Evolutionary conservation across 371 early-diverging fungal genomes (phyloP), one percentile per base, ranked within the genome.

Genomic region (Rhizopus stolonifer): DNA sequence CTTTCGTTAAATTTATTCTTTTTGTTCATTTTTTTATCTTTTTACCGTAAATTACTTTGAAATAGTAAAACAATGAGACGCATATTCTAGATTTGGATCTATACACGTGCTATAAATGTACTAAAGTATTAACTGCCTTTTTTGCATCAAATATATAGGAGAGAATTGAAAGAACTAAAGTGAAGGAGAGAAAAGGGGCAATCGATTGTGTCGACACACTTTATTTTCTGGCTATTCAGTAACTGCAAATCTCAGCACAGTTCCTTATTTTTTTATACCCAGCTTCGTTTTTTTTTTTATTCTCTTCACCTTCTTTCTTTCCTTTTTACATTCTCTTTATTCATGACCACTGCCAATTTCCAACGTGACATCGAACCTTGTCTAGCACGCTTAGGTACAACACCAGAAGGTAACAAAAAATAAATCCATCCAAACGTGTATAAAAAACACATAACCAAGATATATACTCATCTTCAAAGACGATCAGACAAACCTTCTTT

Each of bases 381-480:
- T 66, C 61, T 77, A 60, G 73, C 72, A 57, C 70, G 73, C 34
- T 54, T 77, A 48, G 72, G 77, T 14, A 67, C 54, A 18, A 70
- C 65, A 51, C 77, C 77, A 51, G 73, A 72, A 72, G 77, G 77
- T 76, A 52, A 26, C 17, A 32, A 34, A 17, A 25, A 31, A 29
- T n/a, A 5, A 14, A 34, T 1, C 6, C 9, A 36, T 14, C 21
- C 19, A 24, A 31, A 11, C 14, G 29, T 11, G 11, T 29, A 29
- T 40, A 31, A 19, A 26, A 21, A 10, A 54, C n/a, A 24, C 3
- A 8, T 31, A 31, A 26, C 18, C 24, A 17, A 53, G 32, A 31
- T 21, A 52, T 59, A 53, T 40, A 57, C 46, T 47, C 43, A 53
- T 24, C 36, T 40, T 22, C 49, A 38, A 32, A 53, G 31, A 24